Base-by-base conservation (phyloP, 352 stramenopile genomes). In the Peronospora belbahrii region DNA sequence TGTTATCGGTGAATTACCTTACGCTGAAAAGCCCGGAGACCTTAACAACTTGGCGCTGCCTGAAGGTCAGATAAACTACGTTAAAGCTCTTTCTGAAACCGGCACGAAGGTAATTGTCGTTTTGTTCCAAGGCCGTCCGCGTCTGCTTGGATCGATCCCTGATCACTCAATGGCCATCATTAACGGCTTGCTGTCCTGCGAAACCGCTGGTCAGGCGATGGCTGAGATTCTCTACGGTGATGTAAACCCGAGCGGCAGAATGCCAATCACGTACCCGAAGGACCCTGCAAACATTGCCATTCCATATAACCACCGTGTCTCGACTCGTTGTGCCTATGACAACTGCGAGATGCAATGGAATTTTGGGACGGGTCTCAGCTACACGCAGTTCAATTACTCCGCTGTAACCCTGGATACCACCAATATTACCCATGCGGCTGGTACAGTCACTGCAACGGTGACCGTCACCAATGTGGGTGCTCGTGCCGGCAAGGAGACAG, bases 1-100 rank as follows among this genome's bases (percentile, higher is more conserved):
- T 4, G 79, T 74, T 23, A 73, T 95, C 25, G 85, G 85, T 13
- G 85, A 96, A 48, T 27, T 36, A 6, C 56, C 67, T 0, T 96
- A 94, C 52, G 65, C 84, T 4, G 85, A 96, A 48, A 95, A 95
- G 42, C 64, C 73, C 2, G 85, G 85, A 2, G 85, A 96, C 48
- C 87, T 95, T 35, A 55, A 88, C 19, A 74, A 95, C 42, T 42
- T 91, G 9, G 63, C 61, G 0, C 56, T 95, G 6, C 67, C 84
- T 0, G 13, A 30, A 1, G 80, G 83, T 4, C 79, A 95, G 45
- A 53, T 89, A 18, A 65, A 70, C 37, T 95, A 94, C 38, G 69
- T 95, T 10, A 59, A 69, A 7, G 56, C 75, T 10, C 62, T 95
- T 2, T 60, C 58, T 2, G 64, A 59, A 1, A 88, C 75, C 2